Conservation (phyloP, 2,329 filamentous ascomycete species). For the Epichloe aotearoae region DNA sequence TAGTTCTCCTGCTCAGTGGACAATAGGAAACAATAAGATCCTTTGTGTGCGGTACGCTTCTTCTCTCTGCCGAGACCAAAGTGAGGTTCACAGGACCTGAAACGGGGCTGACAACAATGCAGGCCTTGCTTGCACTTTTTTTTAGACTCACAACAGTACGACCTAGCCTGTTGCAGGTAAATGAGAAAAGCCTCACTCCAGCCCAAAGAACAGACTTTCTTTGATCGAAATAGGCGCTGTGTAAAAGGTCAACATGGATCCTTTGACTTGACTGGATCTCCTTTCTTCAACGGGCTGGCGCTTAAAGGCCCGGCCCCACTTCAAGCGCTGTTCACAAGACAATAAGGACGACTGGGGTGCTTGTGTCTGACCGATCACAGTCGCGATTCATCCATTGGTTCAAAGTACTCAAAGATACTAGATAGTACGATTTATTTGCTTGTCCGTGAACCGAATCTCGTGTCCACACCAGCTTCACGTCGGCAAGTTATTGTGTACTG, state of each 20-base stretch:
- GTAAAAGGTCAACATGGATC: background rate
- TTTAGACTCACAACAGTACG: background rate
- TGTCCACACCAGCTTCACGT: background rate
- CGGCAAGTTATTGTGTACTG: background rate
- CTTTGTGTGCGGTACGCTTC: background rate
- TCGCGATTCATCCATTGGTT: slow-evolving; percentile 1
- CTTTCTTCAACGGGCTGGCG: background rate
- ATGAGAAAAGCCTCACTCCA: background rate
- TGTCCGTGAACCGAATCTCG: background rate
- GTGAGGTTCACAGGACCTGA: background rate
- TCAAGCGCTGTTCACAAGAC: background rate
- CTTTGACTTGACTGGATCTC: background rate
- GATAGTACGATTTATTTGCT: background rate
- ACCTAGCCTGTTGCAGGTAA: background rate
- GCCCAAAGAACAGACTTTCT: background rate
- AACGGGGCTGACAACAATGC: background rate
- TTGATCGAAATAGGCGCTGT: background rate
- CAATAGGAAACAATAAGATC: background rate
- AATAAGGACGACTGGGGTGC: background rate
- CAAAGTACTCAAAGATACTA: background rate
- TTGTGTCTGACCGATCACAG: background rate
- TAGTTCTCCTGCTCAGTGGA: background rate
- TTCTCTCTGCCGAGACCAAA: background rate
- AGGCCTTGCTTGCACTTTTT: background rate
- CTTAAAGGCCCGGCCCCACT: background rate